Evolutionary conservation across 1,284 basidiomycete species (phyloP).

Genomic region (Puccinia hordei): DNA sequence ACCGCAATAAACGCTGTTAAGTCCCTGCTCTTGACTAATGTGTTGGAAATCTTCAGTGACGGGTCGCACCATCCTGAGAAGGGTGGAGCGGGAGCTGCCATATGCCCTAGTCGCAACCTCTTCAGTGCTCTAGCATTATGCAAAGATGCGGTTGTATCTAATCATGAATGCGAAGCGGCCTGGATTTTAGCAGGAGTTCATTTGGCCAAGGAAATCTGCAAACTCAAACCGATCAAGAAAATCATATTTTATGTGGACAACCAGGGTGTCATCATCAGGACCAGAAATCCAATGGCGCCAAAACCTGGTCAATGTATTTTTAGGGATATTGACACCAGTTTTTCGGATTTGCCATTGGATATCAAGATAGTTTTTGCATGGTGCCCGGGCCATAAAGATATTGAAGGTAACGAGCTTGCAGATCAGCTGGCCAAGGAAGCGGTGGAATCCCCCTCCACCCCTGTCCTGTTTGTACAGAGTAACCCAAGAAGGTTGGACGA

Average conservation of each 20-base stretch:
- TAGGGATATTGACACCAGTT: not conserved
- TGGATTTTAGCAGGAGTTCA: not conserved
- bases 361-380: not conserved
- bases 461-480: too few relatives aligned
- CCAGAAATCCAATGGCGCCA: not conserved
- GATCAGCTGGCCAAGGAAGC: not conserved
- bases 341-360: not conserved
- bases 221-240: too few relatives aligned
- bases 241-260: not conserved
- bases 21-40: not conserved
- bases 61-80: not conserved
- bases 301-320: not conserved
- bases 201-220: not conserved
- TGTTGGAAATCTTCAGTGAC: not conserved
- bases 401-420: not conserved
- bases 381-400: constrained; percentile 14
- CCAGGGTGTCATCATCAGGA: not conserved
- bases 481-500: too few relatives aligned
- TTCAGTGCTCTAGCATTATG: not conserved
- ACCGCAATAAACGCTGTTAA: not conserved
- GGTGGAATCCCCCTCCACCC: too few relatives aligned
- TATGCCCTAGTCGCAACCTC: not conserved
- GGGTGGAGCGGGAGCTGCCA: constrained; percentile 1
- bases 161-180: not conserved
- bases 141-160: not conserved